Base-by-base conservation (phyloP, 2,329 filamentous ascomycete species). In the Hymenoscyphus albidus region DNA sequence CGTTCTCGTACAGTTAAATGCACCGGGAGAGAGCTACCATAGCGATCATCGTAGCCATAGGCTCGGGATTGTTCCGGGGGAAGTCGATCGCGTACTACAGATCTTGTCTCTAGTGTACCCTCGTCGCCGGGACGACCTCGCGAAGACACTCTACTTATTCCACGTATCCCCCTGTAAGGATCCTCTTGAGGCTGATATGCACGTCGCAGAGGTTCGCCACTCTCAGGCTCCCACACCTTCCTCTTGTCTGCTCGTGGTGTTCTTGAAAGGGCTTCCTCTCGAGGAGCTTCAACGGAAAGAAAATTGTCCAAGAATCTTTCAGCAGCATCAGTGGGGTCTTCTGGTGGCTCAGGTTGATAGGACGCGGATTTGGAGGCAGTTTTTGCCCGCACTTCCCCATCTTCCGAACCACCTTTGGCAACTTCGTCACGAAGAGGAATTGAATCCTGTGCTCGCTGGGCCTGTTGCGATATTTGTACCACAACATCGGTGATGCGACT, bases 251-350 rank as follows among this genome's bases (percentile, higher is more conserved):
- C 42, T 13, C 55, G 68, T 22, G 61, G 65, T 32, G 68, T 62
- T 31, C 59, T 39, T 27, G 58, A 66, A 56, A 60, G 55, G 40
- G 60, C 27, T 12, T 56, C n/a, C 12, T 67, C 64, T 27, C 62
- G 63, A 16, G 58, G 51, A 10, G 40, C 62, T 31, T 70, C 71
- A 9, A 63, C 73, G 22, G 76, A 72, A 16, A 70, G 65, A 31
- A 78, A 76, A n/a, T 70, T 72, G 59, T 74, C 74, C 14, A 78
- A 69, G 58, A 79, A 79, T 16, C 73, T 71, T 58, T 79, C 77
- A 12, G 77, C 76, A n/a, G 73, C 76, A 58, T 69, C 75, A 51
- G 72, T 69, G 39, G 74, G 71, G 62, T 77, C 75, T 16, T 69
- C 66, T 5, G 69, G 64, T 18, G 66, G 59, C 16, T 56, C 59